A percentile compares a stretch with the other conserved stretches of the same genome.
Conservation (phyloP, 2,329 filamentous ascomycete species). For the Phaeophleospora eucalypticola region DNA sequence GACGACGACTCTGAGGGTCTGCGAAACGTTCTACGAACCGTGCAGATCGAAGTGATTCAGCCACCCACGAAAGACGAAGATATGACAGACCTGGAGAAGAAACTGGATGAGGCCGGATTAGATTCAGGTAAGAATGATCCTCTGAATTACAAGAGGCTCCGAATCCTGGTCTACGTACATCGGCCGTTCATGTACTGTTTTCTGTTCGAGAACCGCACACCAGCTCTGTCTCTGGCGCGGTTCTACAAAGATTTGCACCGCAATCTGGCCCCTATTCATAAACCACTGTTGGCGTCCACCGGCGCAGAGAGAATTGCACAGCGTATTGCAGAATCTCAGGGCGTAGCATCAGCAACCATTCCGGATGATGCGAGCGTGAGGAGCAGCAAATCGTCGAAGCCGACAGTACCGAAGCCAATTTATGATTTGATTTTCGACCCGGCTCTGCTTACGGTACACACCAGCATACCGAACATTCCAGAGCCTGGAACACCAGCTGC, state of each 20-base stretch:
- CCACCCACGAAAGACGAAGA: slow-evolving; percentile 2
- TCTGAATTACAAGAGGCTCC: slow-evolving; percentile 40
- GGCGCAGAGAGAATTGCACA: slow-evolving; percentile 39
- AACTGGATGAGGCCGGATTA: slow-evolving; percentile 17
- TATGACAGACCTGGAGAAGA: slow-evolving; percentile 13
- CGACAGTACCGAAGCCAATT: slow-evolving; percentile 37
- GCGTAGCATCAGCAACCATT: slow-evolving; percentile 4
- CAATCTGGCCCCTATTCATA: slow-evolving; percentile 48
- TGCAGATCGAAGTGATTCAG: slow-evolving; percentile 55
- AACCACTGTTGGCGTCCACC: slow-evolving; percentile 42
- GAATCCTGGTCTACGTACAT: slow-evolving; percentile 68
- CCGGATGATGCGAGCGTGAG: slow-evolving; percentile 33
- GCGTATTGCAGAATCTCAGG: slow-evolving; percentile 36
- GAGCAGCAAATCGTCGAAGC: slow-evolving; percentile 28
- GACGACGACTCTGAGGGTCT: slow-evolving; percentile 32
- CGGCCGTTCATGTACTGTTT: slow-evolving; percentile 75
- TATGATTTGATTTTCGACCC: slow-evolving; percentile 61
- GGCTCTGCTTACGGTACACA: slow-evolving; percentile 53
- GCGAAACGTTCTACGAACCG: slow-evolving; percentile 60
- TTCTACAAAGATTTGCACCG: slow-evolving; percentile 51
- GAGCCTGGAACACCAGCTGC: slow-evolving; percentile 45
- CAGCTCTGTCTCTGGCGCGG: slow-evolving; percentile 44
- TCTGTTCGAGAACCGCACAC: slow-evolving; percentile 61
- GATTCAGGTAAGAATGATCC: slow-evolving; percentile 11
- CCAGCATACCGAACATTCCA: slow-evolving; percentile 62